Base-by-base conservation (phyloP, 371 early-diverging fungal genomes). In the Mucor racemosus region DNA sequence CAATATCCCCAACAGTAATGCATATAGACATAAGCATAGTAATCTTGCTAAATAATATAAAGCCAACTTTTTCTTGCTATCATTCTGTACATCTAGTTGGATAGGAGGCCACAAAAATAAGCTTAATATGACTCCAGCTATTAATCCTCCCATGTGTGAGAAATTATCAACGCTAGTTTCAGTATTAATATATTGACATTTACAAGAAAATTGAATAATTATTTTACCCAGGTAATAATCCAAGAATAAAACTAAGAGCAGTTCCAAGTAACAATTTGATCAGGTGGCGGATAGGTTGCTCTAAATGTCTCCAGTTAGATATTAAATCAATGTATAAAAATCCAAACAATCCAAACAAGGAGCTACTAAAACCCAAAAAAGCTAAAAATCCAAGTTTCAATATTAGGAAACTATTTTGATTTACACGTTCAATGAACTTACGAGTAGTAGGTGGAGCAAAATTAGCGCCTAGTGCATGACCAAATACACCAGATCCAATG, bases 331-430 rank as follows among this genome's bases (percentile, higher is more conserved):
- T 73, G 14, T 92, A 71, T 7, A 91, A 75, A 57, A 87, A 85
- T 1, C 90, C 92, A 48, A 91, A 72, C 35, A 94, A 65, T 17
- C 84, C 94, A 76, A 90, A 93, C 7, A 94, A 69, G 5, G 93
- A 82, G 9, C 94, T 93, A 21, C 92, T 91, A 53, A 85, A 87
- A 4, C 95, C 95, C 62, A 93, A 88, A 7, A 88, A 87, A 8
- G 85, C 86, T 82, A 69, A 60, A 26, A 54, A 40, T 35, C 13
- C 35, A 35, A 15, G 35, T 55, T 35, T 34, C n/a, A 19, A 13
- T 31, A 40, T 63, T 17, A 35, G 17, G 31, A 6, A 15, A 55
- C 35, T 34, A 35, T 35, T 34, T 14, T 38, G 36, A 53, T 33
- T 26, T 34, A 38, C 14, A 15, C 50, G 15, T n/a, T 33, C 36